Base-by-base conservation (phyloP, 2,329 filamentous ascomycete species). In the Endocalyx cinctus region DNA sequence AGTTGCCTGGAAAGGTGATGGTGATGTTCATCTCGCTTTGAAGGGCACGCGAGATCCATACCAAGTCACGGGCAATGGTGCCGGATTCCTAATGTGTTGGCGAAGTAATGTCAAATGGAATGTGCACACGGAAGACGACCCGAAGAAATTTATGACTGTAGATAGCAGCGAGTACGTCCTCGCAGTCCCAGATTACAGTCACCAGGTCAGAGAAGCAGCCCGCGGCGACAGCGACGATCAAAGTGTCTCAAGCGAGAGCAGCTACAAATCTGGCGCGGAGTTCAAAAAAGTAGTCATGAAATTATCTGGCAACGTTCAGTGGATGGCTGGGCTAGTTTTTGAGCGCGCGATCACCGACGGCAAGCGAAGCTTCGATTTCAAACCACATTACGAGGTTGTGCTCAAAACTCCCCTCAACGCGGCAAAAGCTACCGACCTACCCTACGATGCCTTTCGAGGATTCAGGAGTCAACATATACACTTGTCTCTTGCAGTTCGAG, bases 231-330 rank as follows among this genome's bases (percentile, higher is more conserved):
- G 67, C 20, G 69, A 80, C 33, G 67, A 72, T 29, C 77, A 79
- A 32, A 82, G 72, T 45, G 67, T 79, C 19, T 66, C 74, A 3
- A 77, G 72, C 31, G 75, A 77, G 11, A 82, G 79, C 38, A 80
- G 73, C 45, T 70, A 74, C 51, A 85, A 79, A 48, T 77, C 83
- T 22, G 79, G 83, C 3, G 84, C 88, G n/a, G 72, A 82, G 1
- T 98, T 98, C 71, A 95, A 95, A 61, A 98, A 98, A 62, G 92
- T 97, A 4, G 79, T 95, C 32, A 97, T 98, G 90, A 98, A 98
- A 62, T 72, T 98, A 10, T 97, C 92, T 4, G 92, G 92, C 11
- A 94, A 92, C 52, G 92, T 98, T 1, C 84, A 87, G 59, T 96
- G 88, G 86, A 74, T 90, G 53, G 82, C 85, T 11, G 94, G 92